phyloP scores from a whole-genome alignment of 768 basidiomycete genomes.

The Cyclocybe cylindracea region DNA sequence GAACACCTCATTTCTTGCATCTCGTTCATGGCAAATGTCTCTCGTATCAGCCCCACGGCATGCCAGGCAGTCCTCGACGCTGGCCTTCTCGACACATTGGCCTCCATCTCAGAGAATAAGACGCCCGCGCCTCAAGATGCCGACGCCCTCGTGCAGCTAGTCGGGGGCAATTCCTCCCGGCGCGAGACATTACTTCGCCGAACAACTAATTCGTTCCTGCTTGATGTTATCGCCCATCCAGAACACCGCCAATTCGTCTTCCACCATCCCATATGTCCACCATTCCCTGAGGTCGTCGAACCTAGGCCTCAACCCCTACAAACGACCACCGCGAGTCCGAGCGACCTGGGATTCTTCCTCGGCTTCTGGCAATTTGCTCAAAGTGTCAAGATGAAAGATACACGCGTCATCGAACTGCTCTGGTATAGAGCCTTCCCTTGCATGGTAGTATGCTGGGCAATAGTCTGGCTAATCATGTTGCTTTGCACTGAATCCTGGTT shows the following conservation, averaged over 20 bases:
- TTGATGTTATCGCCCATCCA: slow-evolving; percentile 8
- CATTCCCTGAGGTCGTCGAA: neutral
- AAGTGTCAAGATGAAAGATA: neutral
- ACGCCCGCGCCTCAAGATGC: neutral
- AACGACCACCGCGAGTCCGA: neutral
- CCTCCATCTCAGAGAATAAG: neutral
- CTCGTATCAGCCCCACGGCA: neutral
- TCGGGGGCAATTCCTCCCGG: too few species aligned
- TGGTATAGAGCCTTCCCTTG: slow-evolving; percentile 2
- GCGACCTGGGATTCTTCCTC: neutral
- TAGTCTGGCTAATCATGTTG: slow-evolving; percentile 1
- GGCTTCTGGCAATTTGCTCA: neutral
- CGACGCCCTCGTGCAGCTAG: neutral
- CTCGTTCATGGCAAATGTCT: slow-evolving; percentile 1
- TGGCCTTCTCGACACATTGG: neutral
- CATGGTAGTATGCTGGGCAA: slow-evolving; percentile 2
- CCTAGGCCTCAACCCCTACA: neutral
- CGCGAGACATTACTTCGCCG: neutral
- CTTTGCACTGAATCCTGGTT: neutral
- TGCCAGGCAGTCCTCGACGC: slow-evolving; percentile 1
- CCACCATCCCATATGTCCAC: slow-evolving; percentile 8
- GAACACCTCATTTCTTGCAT: neutral
- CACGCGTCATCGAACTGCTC: neutral
- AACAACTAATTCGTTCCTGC: slow-evolving; percentile 1
- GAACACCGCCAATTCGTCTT: slow-evolving; percentile 9